phyloP scores from a whole-genome alignment of 169 alveolate species.

The Plasmodium vinckei region DNA sequence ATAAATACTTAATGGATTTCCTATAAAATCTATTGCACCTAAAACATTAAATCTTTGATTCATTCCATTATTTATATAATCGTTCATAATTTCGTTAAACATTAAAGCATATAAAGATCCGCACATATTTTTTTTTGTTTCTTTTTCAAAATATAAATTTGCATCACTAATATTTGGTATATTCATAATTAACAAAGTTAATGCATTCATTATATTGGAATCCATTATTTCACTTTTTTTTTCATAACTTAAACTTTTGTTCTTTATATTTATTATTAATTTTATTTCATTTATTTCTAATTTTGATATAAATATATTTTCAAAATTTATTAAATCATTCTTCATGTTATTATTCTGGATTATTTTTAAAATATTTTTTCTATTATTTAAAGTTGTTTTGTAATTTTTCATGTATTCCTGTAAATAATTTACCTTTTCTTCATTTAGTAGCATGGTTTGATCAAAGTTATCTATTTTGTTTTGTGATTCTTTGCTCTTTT shows the following conservation, averaged over 20 bases:
- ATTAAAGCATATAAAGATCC: constrained; percentile 66
- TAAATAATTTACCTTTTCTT: constrained; percentile 46
- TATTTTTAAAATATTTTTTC: constrained; percentile 39
- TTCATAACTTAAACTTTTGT: constrained; percentile 65
- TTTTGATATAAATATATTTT: constrained; percentile 68
- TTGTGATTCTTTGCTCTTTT: constrained; percentile 7
- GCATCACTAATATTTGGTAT: constrained; percentile 75
- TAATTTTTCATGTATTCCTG: constrained; percentile 51
- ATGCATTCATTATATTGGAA: constrained; percentile 68
- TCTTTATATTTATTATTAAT: constrained; percentile 67
- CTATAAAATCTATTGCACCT: constrained; percentile 87
- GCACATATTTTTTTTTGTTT: constrained; percentile 57
- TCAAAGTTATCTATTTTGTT: not conserved
- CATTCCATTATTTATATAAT: constrained; percentile 82
- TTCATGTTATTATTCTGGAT: constrained; percentile 61
- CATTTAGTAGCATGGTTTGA: not conserved
- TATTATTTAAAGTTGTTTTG: constrained; percentile 23
- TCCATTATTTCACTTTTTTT: constrained; percentile 76
- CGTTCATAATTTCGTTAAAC: constrained; percentile 74
- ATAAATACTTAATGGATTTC: constrained; percentile 85
- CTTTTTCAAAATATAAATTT: constrained; percentile 73
- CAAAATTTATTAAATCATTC: constrained; percentile 65
- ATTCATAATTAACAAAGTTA: constrained; percentile 56
- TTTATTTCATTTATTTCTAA: constrained; percentile 64
- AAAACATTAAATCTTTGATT: constrained; percentile 86